phyloP scores from a whole-genome alignment of 1,284 basidiomycete genomes.

The Fomitopsis schrenkii region DNA sequence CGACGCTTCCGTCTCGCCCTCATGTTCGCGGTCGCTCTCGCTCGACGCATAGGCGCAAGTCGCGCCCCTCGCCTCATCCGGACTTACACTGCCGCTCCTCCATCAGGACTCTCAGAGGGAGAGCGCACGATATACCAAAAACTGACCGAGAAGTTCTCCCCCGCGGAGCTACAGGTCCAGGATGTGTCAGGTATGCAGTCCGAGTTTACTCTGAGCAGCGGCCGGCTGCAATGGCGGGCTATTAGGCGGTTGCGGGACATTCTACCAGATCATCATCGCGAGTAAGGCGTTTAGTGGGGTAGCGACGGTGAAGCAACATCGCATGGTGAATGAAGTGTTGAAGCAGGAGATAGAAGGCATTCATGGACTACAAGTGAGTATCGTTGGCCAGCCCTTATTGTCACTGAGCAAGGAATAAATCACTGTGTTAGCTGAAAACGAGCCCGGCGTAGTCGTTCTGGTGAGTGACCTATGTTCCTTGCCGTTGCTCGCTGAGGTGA shows the following conservation, averaged over 20 bases:
- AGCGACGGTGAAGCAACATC: constrained; percentile 90
- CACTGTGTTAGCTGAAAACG: not conserved
- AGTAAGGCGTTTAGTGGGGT: constrained; percentile 85
- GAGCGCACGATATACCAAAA: constrained; percentile 73
- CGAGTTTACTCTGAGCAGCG: not conserved
- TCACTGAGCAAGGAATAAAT: not conserved
- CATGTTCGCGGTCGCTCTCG: constrained; percentile 27
- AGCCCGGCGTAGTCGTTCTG: not conserved
- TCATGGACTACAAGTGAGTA: constrained; percentile 82
- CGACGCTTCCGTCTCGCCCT: not conserved
- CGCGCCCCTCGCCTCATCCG: constrained; percentile 10
- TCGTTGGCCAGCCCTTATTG: not conserved
- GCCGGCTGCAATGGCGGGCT: not conserved
- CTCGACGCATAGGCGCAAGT: constrained; percentile 22
- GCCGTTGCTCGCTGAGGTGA: too few relatives aligned
- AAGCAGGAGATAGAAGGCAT: constrained; percentile 91
- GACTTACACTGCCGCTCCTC: constrained; percentile 10
- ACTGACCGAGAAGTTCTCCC: constrained; percentile 69
- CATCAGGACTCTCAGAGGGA: constrained; percentile 43
- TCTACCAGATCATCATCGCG: constrained; percentile 91
- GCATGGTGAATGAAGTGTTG: constrained; percentile 83
- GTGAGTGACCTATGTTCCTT: too few relatives aligned
- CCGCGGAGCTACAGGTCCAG: constrained; percentile 76
- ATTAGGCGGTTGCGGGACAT: constrained; percentile 91
- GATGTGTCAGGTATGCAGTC: constrained; percentile 75